Conservation (phyloP, 148 eudicot species). For the Talinum fruticosum region DNA sequence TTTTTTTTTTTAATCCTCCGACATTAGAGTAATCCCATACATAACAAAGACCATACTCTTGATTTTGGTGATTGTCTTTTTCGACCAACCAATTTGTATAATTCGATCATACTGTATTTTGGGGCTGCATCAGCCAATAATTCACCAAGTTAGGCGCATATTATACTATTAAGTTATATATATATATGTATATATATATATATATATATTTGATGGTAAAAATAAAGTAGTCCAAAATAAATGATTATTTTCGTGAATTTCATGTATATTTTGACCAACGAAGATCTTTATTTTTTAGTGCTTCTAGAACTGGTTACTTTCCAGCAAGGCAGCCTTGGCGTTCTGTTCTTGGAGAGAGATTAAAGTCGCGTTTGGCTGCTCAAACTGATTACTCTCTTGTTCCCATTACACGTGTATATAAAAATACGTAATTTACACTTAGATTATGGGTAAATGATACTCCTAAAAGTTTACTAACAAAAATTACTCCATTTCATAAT, state of each 20-base stretch:
- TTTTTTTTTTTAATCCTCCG: no score
- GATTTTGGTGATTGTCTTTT: neutral
- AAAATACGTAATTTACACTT: no score
- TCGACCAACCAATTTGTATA: neutral
- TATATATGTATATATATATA: no score
- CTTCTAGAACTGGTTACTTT: neutral
- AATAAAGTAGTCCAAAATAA: no score
- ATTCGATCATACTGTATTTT: neutral
- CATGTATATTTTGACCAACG: no score
- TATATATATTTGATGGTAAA: no score
- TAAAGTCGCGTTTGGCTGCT: conserved; percentile 21
- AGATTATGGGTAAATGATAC: no score
- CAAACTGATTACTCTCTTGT: neutral
- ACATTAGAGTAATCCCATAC: neutral
- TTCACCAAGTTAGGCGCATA: neutral
- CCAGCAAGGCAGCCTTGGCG: neutral
- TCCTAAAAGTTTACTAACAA: no score
- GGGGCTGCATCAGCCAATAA: neutral
- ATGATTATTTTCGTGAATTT: no score
- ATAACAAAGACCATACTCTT: neutral
- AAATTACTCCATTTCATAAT: no score
- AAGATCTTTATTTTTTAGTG: no score
- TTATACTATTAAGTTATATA: no score
- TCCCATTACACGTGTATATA: conserved; percentile 10
- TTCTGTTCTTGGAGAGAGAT: neutral